phyloP scores from a whole-genome alignment of 1,284 basidiomycete species.

The Earliella scabrosa region DNA sequence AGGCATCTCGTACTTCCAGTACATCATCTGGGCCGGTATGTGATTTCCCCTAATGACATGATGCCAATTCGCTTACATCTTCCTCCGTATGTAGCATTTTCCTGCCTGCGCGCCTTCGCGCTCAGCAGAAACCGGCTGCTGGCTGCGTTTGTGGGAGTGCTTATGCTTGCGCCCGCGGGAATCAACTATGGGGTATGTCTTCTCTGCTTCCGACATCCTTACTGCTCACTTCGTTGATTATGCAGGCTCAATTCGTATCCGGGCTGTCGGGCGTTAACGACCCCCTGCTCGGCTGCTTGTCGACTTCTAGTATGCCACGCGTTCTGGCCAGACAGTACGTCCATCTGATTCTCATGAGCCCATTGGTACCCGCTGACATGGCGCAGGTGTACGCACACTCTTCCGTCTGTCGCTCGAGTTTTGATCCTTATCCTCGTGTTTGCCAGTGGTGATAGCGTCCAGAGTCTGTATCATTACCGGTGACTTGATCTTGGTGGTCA shows the following conservation, averaged over 20 bases:
- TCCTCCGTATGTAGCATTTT: background rate
- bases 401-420: background rate
- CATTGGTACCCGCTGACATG: no score
- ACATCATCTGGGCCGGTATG: slow-evolving; percentile 8
- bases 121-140: background rate
- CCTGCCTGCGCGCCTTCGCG: background rate
- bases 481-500: slow-evolving; percentile 1
- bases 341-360: no score
- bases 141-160: background rate
- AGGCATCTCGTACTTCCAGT: background rate
- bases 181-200: background rate
- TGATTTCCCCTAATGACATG: background rate
- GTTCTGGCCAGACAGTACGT: background rate
- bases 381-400: background rate
- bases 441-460: slow-evolving; percentile 4
- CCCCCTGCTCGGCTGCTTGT: background rate
- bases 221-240: background rate
- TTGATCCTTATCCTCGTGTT: background rate
- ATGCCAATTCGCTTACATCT: background rate
- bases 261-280: background rate
- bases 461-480: slow-evolving; percentile 2
- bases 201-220: background rate
- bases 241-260: background rate
- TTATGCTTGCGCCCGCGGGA: background rate
- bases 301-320: background rate